Base-by-base conservation (phyloP, 345 rosid genomes). In the Luvunga scandens region DNA sequence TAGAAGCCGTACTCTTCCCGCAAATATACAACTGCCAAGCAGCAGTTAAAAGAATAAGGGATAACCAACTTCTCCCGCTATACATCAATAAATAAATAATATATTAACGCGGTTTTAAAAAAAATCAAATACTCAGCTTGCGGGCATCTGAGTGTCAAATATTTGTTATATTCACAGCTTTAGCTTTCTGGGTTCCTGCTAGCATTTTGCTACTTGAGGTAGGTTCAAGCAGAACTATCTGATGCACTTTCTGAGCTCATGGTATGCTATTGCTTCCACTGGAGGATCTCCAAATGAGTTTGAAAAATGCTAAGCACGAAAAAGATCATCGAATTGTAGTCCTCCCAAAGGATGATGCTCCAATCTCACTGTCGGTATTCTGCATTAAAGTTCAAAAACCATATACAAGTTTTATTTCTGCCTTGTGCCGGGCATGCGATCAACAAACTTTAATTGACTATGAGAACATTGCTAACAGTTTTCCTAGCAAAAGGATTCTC, bases 331-430 rank as follows among this genome's bases (percentile, higher is more conserved):
- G 89, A 55, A 93, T 95, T 24, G 89, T 92, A 55, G 98, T 87
- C 87, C 98, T 91, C 72, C 97, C 94, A 22, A 90, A 85, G 39
- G 91, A 92, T 21, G 90, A 91, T 68, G 93, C 91, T 69, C 97
- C 98, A 24, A 95, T 90, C 78, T 88, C 88, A 67, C 89, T 91
- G 27, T 92, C 94, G 10, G 92, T 88, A 81, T 85, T 91, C 98
- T 94, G 91, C 84, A 71, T 66, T 75, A 28, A 60, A 22, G 66
- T 69, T 69, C 62, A 71, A 57, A 42, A 30, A 10, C 31, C 8
- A 30, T 9, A 21, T 27, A 31, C 33, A 31, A 75, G 60, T 45
- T 30, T 45, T 64, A 21, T 30, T 6, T n/a, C 7, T 3, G 39
- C 36, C 27, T 19, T 45, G 7, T 9, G 48, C 27, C 3, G 14